Conservation (phyloP, 305 asterid genomes). For the Solanum aculeatissimum region DNA sequence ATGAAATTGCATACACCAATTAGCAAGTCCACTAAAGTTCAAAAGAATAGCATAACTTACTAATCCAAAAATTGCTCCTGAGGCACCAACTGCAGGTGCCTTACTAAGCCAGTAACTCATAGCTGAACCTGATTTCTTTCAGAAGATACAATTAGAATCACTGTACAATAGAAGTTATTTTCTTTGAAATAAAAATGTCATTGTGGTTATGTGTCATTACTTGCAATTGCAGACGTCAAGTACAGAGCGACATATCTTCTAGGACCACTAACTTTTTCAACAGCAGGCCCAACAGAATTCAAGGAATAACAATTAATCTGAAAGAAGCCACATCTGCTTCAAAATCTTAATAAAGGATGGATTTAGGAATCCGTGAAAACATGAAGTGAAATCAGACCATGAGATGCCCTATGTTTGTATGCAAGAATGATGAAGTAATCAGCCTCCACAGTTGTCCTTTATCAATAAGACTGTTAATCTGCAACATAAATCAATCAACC, state of each 20-base stretch:
- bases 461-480: conserved; percentile 77
- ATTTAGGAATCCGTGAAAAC: neutral
- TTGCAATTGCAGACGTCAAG: conserved; percentile 65
- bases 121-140: conserved; percentile 52
- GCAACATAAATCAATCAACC: conserved; percentile 7
- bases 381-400: conserved; percentile 42
- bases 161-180: neutral
- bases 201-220: conserved; percentile 29
- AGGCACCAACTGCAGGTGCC: conserved; percentile 88
- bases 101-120: conserved; percentile 70
- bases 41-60: conserved; percentile 23
- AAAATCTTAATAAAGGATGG: neutral
- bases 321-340: conserved; percentile 9
- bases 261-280: conserved; percentile 66
- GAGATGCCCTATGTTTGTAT: conserved; percentile 74
- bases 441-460: conserved; percentile 92
- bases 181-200: conserved; percentile 4
- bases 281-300: conserved; percentile 63
- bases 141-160: conserved; percentile 13
- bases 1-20: neutral
- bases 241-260: conserved; percentile 62
- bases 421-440: conserved; percentile 71
- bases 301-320: conserved; percentile 85
- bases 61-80: conserved; percentile 91
- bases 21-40: neutral